These are phyloP conservation scores for Suillus ampliporus DNA, from an alignment of 768 basidiomycete species.

Conservation along the genomic window DNA sequence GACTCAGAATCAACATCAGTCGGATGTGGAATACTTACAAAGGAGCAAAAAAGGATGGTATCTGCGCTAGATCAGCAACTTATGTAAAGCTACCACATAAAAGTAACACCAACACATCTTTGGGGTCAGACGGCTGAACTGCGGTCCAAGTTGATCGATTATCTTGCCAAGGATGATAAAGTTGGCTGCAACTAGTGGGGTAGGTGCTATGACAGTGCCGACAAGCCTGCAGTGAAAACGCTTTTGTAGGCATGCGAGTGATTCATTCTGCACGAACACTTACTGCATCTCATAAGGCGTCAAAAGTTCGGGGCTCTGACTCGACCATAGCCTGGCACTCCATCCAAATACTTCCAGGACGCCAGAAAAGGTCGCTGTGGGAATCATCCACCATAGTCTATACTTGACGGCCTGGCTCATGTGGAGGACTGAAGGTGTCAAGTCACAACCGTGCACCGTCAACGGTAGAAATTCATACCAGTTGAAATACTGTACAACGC, in stretches of 20 bases:
- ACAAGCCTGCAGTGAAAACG: constrained; percentile 27
- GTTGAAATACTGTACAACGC: constrained; percentile 47
- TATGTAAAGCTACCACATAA: neutral
- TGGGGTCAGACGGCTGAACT: constrained; percentile 55
- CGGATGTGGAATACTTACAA: constrained; percentile 14
- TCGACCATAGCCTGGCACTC: constrained; percentile 60
- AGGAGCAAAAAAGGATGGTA: constrained; percentile 14
- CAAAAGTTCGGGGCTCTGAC: constrained; percentile 20
- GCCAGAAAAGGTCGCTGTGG: constrained; percentile 53
- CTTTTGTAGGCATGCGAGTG: neutral
- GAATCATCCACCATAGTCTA: constrained; percentile 58
- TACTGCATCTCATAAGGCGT: constrained; percentile 52
- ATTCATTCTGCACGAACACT: constrained; percentile 16
- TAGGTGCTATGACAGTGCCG: constrained; percentile 57
- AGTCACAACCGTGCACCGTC: neutral
- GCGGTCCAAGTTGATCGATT: constrained; percentile 47
- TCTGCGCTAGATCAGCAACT: constrained; percentile 14
- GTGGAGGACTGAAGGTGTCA: constrained; percentile 47
- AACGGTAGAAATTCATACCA: constrained; percentile 30
- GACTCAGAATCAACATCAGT: neutral
- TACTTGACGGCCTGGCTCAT: constrained; percentile 48
- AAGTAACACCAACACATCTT: constrained; percentile 29
- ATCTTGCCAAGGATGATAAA: constrained; percentile 59
- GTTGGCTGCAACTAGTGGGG: constrained; percentile 59
- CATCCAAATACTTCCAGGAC: constrained; percentile 60